A percentile compares a stretch with the other conserved stretches of the same genome.
phyloP scores from a whole-genome alignment of 2,329 filamentous ascomycete genomes.

The Sordariomycetes sp. region DNA sequence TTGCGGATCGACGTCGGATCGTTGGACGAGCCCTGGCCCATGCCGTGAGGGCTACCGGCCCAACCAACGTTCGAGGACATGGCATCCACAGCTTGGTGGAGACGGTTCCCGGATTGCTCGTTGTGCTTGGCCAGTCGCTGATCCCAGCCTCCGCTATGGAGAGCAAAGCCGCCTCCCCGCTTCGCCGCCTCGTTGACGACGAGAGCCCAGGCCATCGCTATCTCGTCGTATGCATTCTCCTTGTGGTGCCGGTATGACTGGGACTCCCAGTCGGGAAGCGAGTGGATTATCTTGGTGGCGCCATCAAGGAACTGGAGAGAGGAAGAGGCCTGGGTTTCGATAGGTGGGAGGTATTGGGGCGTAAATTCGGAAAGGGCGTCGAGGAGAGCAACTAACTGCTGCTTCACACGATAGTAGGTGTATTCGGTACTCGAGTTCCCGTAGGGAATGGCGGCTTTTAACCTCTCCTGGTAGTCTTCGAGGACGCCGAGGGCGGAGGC shows the following conservation, averaged over 20 bases:
- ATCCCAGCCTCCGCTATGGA: conserved; percentile 90
- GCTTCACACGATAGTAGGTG: conserved; percentile 84
- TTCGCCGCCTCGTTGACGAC: conserved; percentile 89
- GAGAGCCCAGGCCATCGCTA: conserved; percentile 83
- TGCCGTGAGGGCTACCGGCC: conserved; percentile 41
- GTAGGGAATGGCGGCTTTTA: conserved; percentile 76
- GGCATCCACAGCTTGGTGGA: conserved; percentile 70
- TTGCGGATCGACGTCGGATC: conserved; percentile 49
- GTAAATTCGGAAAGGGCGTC: conserved; percentile 92
- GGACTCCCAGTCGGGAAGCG: conserved; percentile 82
- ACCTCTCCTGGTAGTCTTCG: conserved; percentile 65
- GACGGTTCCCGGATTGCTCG: conserved; percentile 69
- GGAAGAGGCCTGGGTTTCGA: conserved; percentile 71
- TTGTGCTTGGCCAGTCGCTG: conserved; percentile 81
- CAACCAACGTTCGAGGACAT: conserved; percentile 67
- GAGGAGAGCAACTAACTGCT: conserved; percentile 67
- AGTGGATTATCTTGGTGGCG: conserved; percentile 82
- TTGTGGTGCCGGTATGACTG: conserved; percentile 86
- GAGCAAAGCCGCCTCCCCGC: conserved; percentile 76
- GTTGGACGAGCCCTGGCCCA: conserved; percentile 12
- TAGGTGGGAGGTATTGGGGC: conserved; percentile 86
- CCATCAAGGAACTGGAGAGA: conserved; percentile 84
- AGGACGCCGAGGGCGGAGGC: conserved; percentile 71
- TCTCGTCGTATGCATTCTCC: conserved; percentile 91
- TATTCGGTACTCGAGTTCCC: conserved; percentile 83